These are phyloP conservation scores for Podila clonocystis DNA, from an alignment of 192 early-diverging fungal species.

Conservation along the genomic window DNA sequence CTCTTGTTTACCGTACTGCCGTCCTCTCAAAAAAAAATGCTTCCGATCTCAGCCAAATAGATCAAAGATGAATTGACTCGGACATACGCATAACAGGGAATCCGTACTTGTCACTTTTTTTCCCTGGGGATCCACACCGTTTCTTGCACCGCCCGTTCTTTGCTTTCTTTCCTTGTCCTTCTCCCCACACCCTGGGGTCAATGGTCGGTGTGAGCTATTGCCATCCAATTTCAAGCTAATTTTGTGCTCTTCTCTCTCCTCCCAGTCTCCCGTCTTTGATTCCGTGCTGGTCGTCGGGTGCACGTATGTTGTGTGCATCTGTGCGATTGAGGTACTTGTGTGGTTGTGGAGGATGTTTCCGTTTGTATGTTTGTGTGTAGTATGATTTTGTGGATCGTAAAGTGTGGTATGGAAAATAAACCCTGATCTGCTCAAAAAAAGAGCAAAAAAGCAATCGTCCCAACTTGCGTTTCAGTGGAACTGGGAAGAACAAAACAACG, in stretches of 20 bases:
- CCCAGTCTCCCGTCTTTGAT: not conserved
- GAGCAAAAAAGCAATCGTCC: not conserved
- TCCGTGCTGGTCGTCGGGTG: not conserved
- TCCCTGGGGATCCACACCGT: not conserved
- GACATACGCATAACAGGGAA: not conserved
- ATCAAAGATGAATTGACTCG: too few relatives aligned
- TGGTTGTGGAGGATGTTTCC: not conserved
- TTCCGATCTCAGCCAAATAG: too few relatives aligned
- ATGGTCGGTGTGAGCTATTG: not conserved
- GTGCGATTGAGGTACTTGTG: not conserved
- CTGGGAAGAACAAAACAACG: not conserved
- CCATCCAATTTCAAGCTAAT: not conserved
- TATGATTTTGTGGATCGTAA: not conserved
- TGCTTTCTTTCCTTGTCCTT: not conserved
- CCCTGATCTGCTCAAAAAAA: not conserved
- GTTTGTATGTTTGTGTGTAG: not conserved
- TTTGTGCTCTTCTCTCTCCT: not conserved
- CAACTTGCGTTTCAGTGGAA: not conserved
- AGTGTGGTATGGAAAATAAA: slow-evolving; percentile 5
- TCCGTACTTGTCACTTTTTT: not conserved
- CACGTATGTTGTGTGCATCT: not conserved
- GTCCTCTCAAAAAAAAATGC: too few relatives aligned
- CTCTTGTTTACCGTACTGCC: too few relatives aligned
- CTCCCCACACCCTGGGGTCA: not conserved
- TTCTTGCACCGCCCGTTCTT: not conserved